A percentile compares a stretch with the other conserved stretches of the same genome.
phyloP scores from a whole-genome alignment of 768 basidiomycete species.

The Serpula lacrymans region DNA sequence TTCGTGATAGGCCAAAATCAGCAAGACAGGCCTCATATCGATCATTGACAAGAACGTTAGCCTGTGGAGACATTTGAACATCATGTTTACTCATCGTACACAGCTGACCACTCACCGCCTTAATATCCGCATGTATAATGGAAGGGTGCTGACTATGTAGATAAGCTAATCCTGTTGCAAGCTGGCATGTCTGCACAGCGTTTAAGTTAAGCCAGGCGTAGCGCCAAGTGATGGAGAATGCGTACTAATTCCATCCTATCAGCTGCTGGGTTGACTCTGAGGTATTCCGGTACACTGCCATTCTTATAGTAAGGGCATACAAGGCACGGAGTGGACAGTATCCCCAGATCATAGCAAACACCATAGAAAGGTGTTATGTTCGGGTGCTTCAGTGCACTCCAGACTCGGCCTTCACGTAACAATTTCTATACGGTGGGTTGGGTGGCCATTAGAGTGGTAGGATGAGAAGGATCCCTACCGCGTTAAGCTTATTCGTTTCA shows the following conservation, averaged over 20 bases:
- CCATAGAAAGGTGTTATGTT: conserved; percentile 25
- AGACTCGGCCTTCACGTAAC: conserved; percentile 23
- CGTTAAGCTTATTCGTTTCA: conserved; percentile 16
- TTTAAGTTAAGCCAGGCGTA: neutral
- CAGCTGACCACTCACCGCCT: conserved; percentile 29
- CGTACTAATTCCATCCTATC: conserved; percentile 21
- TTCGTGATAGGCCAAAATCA: conserved; percentile 39
- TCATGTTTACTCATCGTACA: neutral
- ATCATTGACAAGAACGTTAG: conserved; percentile 35
- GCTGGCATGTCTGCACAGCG: conserved; percentile 14
- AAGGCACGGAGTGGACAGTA: conserved; percentile 15
- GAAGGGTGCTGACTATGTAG: conserved; percentile 15
- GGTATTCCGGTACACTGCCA: conserved; percentile 16
- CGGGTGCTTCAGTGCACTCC: conserved; percentile 18
- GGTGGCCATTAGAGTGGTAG: neutral
- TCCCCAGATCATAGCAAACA: conserved; percentile 10
- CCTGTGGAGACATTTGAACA: conserved; percentile 17
- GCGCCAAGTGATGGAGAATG: neutral
- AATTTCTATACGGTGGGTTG: conserved; percentile 22
- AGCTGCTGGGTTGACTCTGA: conserved; percentile 6
- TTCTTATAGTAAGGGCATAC: conserved; percentile 25
- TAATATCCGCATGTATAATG: conserved; percentile 36
- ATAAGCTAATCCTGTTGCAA: conserved; percentile 19
- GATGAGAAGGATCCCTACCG: conserved; percentile 9
- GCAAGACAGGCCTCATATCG: conserved; percentile 27